phyloP scores from a whole-genome alignment of 208 protist genomes.

The Acanthamoeba divionensis region DNA sequence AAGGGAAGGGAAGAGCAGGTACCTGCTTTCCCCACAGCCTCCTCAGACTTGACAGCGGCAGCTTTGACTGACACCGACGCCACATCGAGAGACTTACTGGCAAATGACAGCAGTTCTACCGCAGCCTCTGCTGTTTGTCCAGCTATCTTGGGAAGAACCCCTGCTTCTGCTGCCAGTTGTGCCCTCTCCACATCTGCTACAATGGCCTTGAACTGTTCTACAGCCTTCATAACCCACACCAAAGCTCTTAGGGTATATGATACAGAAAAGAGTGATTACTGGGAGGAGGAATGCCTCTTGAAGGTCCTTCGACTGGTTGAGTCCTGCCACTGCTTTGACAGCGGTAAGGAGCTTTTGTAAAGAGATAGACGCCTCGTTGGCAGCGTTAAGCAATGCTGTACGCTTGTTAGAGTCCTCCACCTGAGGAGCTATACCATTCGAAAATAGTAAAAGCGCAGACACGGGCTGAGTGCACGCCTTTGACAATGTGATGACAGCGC shows the following conservation, averaged over 20 bases:
- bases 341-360: slow-evolving; percentile 23
- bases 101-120: not conserved
- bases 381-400: not conserved
- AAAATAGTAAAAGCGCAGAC: not conserved
- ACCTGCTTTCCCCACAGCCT: not conserved
- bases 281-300: no score
- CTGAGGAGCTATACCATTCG: not conserved
- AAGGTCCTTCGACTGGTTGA: not conserved
- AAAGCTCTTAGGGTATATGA: no score
- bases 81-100: not conserved
- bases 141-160: not conserved
- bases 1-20: no score
- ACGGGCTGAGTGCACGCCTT: not conserved
- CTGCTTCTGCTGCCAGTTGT: slow-evolving; percentile 1
- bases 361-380: not conserved
- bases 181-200: slow-evolving; percentile 24
- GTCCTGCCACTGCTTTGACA: not conserved
- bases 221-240: no score
- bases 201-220: no score
- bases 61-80: not conserved
- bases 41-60: not conserved
- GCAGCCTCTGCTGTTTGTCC: not conserved
- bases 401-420: not conserved
- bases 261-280: no score
- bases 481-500: not conserved